Evolutionary conservation across 257 asterid genomes (phyloP).

Genomic region (Lycium barbarum): DNA sequence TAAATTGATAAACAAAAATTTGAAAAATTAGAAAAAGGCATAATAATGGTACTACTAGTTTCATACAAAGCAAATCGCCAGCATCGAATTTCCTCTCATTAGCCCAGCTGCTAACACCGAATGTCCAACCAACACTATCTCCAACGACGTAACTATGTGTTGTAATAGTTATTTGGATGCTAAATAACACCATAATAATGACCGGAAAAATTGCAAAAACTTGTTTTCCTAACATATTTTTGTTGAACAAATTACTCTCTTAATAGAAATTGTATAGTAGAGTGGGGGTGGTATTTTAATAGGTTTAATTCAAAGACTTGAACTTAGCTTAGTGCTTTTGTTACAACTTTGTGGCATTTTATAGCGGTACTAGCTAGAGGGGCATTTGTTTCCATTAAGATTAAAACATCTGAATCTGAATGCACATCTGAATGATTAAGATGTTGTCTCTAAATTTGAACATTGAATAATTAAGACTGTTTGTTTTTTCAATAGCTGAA

Average conservation of each 20-base stretch:
- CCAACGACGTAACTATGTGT: conserved; percentile 14
- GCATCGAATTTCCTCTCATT: conserved; percentile 6
- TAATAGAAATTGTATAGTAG: background rate
- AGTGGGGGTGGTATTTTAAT: background rate
- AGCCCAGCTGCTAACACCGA: background rate
- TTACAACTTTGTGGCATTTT: background rate
- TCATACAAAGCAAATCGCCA: background rate
- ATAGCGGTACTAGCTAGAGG: background rate
- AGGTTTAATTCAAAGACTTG: background rate
- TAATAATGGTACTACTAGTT: background rate
- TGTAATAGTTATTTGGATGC: background rate
- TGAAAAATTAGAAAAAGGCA: background rate
- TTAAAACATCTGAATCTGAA: no score
- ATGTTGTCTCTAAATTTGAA: no score
- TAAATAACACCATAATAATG: background rate
- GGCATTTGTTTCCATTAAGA: no score
- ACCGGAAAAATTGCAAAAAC: background rate
- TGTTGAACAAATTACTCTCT: background rate
- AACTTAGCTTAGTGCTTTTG: background rate
- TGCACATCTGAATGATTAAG: no score
- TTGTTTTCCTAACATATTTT: background rate
- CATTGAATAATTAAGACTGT: no score
- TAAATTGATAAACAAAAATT: no score
- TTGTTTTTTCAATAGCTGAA: no score
- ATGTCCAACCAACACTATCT: background rate